Conservation (phyloP, 768 basidiomycete genomes). For the Termitomyces sp. region DNA sequence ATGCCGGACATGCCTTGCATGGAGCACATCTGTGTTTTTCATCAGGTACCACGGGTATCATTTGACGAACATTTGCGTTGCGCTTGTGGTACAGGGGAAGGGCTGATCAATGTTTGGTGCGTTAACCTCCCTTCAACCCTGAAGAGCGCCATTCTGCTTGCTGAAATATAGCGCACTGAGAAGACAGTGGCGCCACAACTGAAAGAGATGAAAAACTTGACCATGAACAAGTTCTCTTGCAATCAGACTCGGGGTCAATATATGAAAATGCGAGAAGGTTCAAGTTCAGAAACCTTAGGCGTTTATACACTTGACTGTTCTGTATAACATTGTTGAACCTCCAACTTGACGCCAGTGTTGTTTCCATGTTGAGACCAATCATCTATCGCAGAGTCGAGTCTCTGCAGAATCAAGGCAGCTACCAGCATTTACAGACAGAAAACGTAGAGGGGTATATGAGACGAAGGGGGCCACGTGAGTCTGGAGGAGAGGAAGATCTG, state of each 20-base stretch:
- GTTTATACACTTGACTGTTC: no score
- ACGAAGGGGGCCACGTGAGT: not conserved
- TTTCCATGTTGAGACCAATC: not conserved
- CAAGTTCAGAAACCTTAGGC: not conserved
- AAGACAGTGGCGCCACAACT: not conserved
- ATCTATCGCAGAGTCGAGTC: not conserved
- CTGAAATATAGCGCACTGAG: not conserved
- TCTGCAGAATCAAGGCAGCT: not conserved
- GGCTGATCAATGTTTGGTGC: not conserved
- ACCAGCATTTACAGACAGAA: not conserved
- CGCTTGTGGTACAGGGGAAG: not conserved
- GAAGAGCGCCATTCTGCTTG: not conserved
- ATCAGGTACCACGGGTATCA: no score
- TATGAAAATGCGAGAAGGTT: not conserved
- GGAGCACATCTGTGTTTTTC: not conserved
- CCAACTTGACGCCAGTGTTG: not conserved
- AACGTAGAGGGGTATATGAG: not conserved
- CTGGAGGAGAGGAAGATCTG: not conserved
- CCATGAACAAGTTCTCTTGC: not conserved
- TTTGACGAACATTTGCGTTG: not conserved
- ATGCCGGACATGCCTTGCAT: not conserved
- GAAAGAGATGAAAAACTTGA: no score
- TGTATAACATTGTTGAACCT: no score
- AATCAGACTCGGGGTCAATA: not conserved
- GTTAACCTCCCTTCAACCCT: not conserved